phyloP scores from a whole-genome alignment of 2,329 filamentous ascomycete species.

The Colletotrichum neosansevieriae region DNA sequence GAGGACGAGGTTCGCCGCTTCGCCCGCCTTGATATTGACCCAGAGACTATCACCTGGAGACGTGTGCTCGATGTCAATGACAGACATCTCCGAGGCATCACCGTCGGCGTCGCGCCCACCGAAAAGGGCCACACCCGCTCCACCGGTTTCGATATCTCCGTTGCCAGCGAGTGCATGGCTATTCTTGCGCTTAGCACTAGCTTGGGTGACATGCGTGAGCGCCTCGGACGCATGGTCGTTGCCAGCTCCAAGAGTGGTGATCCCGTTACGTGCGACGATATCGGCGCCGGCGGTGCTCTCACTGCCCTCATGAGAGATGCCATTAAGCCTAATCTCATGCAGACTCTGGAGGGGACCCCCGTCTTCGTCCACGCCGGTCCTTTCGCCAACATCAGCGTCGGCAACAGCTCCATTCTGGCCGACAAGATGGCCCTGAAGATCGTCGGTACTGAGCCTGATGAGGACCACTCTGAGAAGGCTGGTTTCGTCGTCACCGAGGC shows the following conservation, averaged over 20 bases:
- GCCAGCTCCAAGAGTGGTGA: constrained; percentile 88
- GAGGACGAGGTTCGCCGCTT: constrained; percentile 90
- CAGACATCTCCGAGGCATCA: constrained; percentile 89
- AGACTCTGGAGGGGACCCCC: constrained; percentile 95
- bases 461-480: constrained; percentile 83
- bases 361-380: constrained; percentile 98
- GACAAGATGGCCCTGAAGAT: constrained; percentile 97
- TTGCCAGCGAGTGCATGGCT: constrained; percentile 98
- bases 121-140: constrained; percentile 90
- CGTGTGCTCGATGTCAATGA: constrained; percentile 98
- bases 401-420: constrained; percentile 93
- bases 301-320: constrained; percentile 97
- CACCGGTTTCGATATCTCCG: constrained; percentile 97
- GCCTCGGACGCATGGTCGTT: constrained; percentile 95
- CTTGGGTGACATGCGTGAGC: constrained; percentile 89
- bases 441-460: constrained; percentile 91
- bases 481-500: constrained; percentile 97
- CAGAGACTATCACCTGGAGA: constrained; percentile 96
- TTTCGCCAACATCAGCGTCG: constrained; percentile 98
- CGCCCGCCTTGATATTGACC: constrained; percentile 95
- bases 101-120: constrained; percentile 86
- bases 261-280: constrained; percentile 94
- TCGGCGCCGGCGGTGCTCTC: constrained; percentile 91
- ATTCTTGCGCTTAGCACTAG: constrained; percentile 94
- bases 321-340: constrained; percentile 99